Base-by-base conservation (phyloP, 305 asterid genomes). In the Rubia balearica region DNA sequence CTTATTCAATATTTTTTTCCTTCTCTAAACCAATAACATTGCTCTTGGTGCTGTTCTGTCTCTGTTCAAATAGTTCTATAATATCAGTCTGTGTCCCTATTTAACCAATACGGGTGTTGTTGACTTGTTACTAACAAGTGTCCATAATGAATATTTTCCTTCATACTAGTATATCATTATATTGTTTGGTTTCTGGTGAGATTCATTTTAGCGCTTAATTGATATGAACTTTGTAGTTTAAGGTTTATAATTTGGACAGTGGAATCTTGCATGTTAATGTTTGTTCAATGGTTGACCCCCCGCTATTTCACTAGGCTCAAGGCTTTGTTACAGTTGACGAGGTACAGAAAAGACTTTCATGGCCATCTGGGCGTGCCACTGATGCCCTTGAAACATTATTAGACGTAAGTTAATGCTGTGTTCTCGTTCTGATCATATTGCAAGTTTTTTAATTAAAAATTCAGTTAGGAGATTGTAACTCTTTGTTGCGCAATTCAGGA, bases 241-340 rank as follows among this genome's bases (percentile, higher is more conserved):
- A 17, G 3, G n/a, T 33, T 10, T 1, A 42, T 48, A 16, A 16
- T 5, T 27, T 48, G 17, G 13, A 9, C 30, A 1, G 16, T 5
- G 16, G 61, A 24, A 22, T 30, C 61, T 7, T 42, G 12, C 19
- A 45, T 69, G 33, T 13, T 0, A 49, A 46, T 46, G 30, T 42
- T 62, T 21, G 33, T 16, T 10, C 7, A 21, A 3, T 75, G 67
- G n/a, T 55, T 17, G 38, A 22, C 17, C 17, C 36, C 16, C 51
- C 56, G 51, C 51, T 70, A 53, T 71, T 74, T 57, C 80, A 43
- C 30, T 73, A 94, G 97, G 91, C 88, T 66, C 96, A 89, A 83
- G 99, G 99, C 69, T 94, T 83, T 77, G 97, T 89, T 71, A 91
- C 96, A 3, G 97, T 85, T 68, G 95, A 91, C 49, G 97, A 94